phyloP scores from a whole-genome alignment of 1,284 basidiomycete species.

The Cutaneotrichosporon cyanovorans region DNA sequence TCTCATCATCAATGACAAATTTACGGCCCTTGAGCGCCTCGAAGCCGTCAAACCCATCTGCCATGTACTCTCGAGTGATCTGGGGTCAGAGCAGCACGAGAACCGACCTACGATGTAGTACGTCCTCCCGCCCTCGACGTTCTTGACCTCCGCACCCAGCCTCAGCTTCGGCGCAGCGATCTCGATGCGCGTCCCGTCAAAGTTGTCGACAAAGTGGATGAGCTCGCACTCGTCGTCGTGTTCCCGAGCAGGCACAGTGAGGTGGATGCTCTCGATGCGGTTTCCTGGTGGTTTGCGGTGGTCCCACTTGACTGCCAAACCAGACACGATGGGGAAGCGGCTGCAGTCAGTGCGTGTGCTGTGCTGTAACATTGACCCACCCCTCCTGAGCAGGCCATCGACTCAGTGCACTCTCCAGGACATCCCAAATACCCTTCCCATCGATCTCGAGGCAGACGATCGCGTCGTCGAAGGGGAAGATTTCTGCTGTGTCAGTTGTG shows the following conservation, averaged over 20 bases:
- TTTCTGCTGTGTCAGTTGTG: constrained; percentile 52
- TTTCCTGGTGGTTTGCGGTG: constrained; percentile 59
- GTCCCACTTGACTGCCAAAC: constrained; percentile 82
- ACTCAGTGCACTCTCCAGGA: constrained; percentile 64
- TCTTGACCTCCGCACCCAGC: constrained; percentile 53
- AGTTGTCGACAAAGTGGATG: constrained; percentile 39
- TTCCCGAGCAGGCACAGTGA: constrained; percentile 39
- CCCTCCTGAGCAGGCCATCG: constrained; percentile 89
- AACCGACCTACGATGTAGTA: constrained; percentile 61
- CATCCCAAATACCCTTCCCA: constrained; percentile 72
- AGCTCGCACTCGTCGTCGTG: constrained; percentile 31
- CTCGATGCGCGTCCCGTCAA: constrained; percentile 46
- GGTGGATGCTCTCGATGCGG: constrained; percentile 64
- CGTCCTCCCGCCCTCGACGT: constrained; percentile 52
- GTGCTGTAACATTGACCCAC: constrained; percentile 44
- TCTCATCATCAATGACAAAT: constrained; percentile 76
- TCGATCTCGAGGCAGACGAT: constrained; percentile 71
- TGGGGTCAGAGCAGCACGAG: constrained; percentile 6
- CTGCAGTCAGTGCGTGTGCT: constrained; percentile 50
- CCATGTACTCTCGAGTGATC: constrained; percentile 47
- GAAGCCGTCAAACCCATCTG: constrained; percentile 64
- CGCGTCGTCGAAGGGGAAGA: constrained; percentile 83
- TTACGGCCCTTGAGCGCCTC: constrained; percentile 58
- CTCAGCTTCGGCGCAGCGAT: constrained; percentile 34
- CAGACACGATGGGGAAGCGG: constrained; percentile 80